Conservation (phyloP, 495 filamentous ascomycete genomes). For the Penicillium ucsense region DNA sequence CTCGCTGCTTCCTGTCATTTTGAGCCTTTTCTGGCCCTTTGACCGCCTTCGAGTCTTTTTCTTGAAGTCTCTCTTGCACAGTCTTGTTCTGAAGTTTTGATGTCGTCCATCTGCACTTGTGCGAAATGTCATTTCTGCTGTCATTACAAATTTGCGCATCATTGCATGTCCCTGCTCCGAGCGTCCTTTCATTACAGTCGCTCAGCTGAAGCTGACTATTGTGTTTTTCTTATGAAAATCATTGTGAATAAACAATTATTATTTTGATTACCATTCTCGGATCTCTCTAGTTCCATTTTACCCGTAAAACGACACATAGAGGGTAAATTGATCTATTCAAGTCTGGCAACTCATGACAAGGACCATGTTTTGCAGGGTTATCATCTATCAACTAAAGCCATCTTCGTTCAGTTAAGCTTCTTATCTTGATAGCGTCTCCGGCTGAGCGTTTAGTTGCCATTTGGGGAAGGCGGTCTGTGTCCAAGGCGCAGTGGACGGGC, state of each 20-base stretch:
- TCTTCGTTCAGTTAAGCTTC: neutral
- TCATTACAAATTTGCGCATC: constrained; percentile 10
- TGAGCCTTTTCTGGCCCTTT: constrained; percentile 9
- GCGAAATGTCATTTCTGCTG: neutral
- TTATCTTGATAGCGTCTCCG: neutral
- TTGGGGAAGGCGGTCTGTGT: constrained; percentile 3
- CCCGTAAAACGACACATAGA: too few species aligned
- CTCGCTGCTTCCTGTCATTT: neutral
- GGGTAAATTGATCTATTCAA: too few species aligned
- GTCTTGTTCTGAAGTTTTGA: neutral
- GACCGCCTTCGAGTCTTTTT: neutral
- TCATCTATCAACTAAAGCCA: neutral
- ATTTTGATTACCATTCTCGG: too few species aligned
- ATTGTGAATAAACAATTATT: neutral
- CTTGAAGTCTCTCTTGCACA: constrained; percentile 2
- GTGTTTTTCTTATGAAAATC: constrained; percentile 1
- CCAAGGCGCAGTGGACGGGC: too few species aligned
- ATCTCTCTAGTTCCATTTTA: too few species aligned
- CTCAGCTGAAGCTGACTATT: constrained; percentile 4
- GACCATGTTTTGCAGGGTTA: too few species aligned
- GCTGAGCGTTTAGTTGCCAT: neutral
- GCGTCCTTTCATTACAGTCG: constrained; percentile 5
- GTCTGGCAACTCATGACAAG: too few species aligned
- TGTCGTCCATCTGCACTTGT: constrained; percentile 1
- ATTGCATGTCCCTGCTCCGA: constrained; percentile 18